phyloP scores from a whole-genome alignment of 2,329 filamentous ascomycete species.

The Colletotrichum scovillei region DNA sequence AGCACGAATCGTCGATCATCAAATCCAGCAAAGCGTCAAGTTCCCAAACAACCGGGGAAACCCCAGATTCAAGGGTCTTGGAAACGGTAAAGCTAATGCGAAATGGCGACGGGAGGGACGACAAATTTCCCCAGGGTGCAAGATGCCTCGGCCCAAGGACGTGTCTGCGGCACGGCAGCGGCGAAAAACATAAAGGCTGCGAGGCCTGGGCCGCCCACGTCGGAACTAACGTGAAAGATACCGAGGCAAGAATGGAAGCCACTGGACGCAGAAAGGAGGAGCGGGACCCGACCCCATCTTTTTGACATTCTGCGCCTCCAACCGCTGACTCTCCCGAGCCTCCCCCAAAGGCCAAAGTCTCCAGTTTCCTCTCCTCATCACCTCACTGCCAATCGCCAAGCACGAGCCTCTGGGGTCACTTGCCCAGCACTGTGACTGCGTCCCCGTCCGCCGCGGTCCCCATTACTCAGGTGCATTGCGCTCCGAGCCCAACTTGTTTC shows the following conservation, averaged over 20 bases:
- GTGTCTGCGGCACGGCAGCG: neutral
- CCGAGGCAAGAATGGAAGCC: slow-evolving; percentile 21
- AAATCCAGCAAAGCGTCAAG: neutral
- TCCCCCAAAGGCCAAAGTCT: neutral
- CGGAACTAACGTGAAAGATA: slow-evolving; percentile 2
- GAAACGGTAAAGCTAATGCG: neutral
- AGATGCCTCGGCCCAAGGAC: slow-evolving; percentile 20
- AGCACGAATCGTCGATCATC: neutral
- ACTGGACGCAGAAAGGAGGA: neutral
- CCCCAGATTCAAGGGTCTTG: neutral
- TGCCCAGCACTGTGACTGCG: slow-evolving; percentile 7
- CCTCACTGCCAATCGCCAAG: slow-evolving; percentile 13
- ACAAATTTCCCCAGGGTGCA: neutral
- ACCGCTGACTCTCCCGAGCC: neutral
- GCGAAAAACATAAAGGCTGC: neutral
- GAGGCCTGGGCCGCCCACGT: neutral
- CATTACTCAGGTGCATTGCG: slow-evolving; percentile 7
- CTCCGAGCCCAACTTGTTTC: slow-evolving; percentile 22
- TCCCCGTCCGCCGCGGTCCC: slow-evolving; percentile 11
- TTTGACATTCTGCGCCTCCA: slow-evolving; percentile 16
- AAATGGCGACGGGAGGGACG: neutral
- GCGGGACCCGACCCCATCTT: slow-evolving; percentile 23
- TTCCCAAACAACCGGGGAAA: neutral
- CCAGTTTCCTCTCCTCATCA: neutral
- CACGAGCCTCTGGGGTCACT: slow-evolving; percentile 18